These are phyloP conservation scores for Vitrella brassicaformis DNA, from an alignment of 73 alveolate genomes.

Conservation along the genomic window DNA sequence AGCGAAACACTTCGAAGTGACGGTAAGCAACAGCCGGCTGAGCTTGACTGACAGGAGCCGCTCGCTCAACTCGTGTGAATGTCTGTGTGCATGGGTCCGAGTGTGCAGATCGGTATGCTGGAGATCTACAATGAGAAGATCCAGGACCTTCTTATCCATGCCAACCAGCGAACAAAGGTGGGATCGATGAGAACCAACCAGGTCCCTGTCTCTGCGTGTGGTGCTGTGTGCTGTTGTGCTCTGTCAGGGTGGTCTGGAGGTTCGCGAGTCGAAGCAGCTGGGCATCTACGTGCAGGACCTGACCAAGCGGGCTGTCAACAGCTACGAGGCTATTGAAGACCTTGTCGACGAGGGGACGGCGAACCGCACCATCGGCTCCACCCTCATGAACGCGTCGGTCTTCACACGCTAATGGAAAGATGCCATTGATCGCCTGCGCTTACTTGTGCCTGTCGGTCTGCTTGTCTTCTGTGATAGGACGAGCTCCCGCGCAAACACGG, in stretches of 20 bases:
- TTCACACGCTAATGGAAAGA: too few species aligned
- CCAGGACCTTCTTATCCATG: constrained; percentile 51
- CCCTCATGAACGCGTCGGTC: constrained; percentile 17
- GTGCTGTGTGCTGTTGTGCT: background rate
- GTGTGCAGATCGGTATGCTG: constrained; percentile 91
- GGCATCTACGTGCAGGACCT: constrained; percentile 92
- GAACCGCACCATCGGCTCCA: constrained; percentile 88
- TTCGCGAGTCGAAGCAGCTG: constrained; percentile 78
- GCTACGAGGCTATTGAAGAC: constrained; percentile 79
- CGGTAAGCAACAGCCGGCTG: constrained; percentile 12
- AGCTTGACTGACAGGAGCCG: background rate
- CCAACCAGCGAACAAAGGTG: constrained; percentile 41
- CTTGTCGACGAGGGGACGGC: constrained; percentile 90
- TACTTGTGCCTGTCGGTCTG: too few species aligned
- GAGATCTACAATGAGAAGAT: constrained; percentile 95
- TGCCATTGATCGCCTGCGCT: too few species aligned
- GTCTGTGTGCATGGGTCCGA: constrained; percentile 72
- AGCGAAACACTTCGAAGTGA: constrained; percentile 36
- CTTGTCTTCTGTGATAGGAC: too few species aligned
- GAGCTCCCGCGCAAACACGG: constrained; percentile 84
- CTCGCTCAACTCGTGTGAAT: background rate
- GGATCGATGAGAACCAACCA: background rate
- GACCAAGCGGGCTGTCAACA: constrained; percentile 79
- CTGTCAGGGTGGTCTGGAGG: constrained; percentile 77
- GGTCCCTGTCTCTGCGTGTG: background rate